A percentile compares a stretch with the other conserved stretches of the same genome.
These are phyloP conservation scores for Bacterosira constricta DNA, from an alignment of 108 stramenopile species.

Conservation along the genomic window DNA sequence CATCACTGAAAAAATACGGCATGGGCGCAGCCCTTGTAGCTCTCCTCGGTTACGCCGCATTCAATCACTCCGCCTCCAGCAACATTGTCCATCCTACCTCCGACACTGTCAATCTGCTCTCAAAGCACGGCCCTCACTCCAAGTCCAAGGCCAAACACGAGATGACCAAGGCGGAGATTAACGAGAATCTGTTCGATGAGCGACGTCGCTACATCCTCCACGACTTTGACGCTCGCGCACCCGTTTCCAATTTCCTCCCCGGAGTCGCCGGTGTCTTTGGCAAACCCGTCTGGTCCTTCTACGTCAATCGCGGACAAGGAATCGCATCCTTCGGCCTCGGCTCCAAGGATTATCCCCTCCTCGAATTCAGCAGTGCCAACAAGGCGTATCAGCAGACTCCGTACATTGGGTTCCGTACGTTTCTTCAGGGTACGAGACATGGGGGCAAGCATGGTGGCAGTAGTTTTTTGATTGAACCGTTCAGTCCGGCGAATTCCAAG, in stretches of 20 bases:
- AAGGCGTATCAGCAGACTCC: conserved; percentile 95
- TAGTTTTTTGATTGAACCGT: conserved; percentile 81
- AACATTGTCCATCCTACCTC: neutral
- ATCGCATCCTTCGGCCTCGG: conserved; percentile 86
- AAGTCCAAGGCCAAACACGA: neutral
- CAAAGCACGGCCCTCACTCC: neutral
- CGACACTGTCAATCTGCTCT: neutral
- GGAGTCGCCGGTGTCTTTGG: conserved; percentile 90
- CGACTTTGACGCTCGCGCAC: conserved; percentile 84
- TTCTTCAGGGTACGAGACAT: conserved; percentile 77
- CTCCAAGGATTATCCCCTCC: conserved; percentile 89
- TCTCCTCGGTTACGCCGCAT: conserved; percentile 6
- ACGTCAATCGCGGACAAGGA: conserved; percentile 95
- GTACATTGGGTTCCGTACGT: conserved; percentile 92
- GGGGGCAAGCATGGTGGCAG: conserved; percentile 29
- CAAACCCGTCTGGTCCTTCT: conserved; percentile 93
- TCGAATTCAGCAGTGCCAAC: conserved; percentile 94
- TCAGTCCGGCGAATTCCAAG: conserved; percentile 65
- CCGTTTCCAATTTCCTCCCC: conserved; percentile 87
- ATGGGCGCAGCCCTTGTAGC: conserved; percentile 20
- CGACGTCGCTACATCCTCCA: conserved; percentile 74
- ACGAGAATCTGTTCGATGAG: conserved; percentile 12
- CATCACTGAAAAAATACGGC: conserved; percentile 25
- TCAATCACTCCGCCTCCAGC: neutral
- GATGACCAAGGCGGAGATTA: neutral